These are phyloP conservation scores for Copromyces sp. DNA, from an alignment of 495 filamentous ascomycete species.

Conservation along the genomic window DNA sequence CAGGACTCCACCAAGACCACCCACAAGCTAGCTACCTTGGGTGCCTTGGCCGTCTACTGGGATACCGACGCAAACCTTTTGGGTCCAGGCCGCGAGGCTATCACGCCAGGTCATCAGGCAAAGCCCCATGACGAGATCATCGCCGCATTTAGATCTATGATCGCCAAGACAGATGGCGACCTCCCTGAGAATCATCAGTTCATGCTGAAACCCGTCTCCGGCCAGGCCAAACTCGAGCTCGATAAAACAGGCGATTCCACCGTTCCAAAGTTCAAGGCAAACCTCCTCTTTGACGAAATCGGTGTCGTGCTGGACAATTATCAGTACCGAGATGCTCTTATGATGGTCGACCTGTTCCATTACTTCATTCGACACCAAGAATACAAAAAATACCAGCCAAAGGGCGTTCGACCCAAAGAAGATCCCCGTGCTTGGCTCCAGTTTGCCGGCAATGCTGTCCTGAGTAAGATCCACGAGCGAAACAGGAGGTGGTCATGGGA, in stretches of 20 bases:
- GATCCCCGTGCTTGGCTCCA: conserved; percentile 84
- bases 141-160: conserved; percentile 61
- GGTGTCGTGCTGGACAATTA: conserved; percentile 92
- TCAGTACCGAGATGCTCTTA: conserved; percentile 90
- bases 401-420: conserved; percentile 70
- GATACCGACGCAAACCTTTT: conserved; percentile 83
- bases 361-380: conserved; percentile 97
- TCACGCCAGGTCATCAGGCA: conserved; percentile 40
- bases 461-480: conserved; percentile 86
- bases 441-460: conserved; percentile 79
- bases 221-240: conserved; percentile 82
- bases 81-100: conserved; percentile 63
- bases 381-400: conserved; percentile 88
- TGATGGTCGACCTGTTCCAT: conserved; percentile 97
- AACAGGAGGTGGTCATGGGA: conserved; percentile 90
- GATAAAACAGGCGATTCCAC: conserved; percentile 80
- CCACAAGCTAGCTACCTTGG: conserved; percentile 84
- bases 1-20: conserved; percentile 71
- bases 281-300: conserved; percentile 86
- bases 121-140: conserved; percentile 61
- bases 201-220: conserved; percentile 89
- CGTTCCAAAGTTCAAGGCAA: conserved; percentile 80
- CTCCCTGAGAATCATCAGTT: conserved; percentile 61
- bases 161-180: conserved; percentile 53
- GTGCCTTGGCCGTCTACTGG: conserved; percentile 90